These are phyloP conservation scores for Microbotryum lychnidis-dioicae DNA, from an alignment of 1,284 basidiomycete genomes.

Conservation along the genomic window DNA sequence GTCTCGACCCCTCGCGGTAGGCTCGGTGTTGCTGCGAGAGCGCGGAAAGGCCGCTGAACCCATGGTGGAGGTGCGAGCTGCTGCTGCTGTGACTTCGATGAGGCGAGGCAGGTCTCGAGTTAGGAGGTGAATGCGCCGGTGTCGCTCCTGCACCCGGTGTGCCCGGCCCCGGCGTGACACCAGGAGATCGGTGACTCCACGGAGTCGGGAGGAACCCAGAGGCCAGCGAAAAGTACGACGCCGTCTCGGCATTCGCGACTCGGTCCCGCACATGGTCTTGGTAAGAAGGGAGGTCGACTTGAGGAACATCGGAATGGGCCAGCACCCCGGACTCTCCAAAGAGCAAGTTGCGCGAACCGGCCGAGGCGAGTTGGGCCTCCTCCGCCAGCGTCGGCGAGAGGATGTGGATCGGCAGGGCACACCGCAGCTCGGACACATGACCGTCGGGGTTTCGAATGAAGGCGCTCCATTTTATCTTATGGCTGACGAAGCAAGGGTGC, in stretches of 20 bases:
- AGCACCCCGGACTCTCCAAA: slow-evolving; percentile 45
- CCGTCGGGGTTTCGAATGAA: slow-evolving; percentile 48
- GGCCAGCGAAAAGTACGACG: slow-evolving; percentile 35
- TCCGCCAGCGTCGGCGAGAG: slow-evolving; percentile 63
- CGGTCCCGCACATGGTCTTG: slow-evolving; percentile 78
- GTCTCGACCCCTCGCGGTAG: background rate
- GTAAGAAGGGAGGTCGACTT: slow-evolving; percentile 71
- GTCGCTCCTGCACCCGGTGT: background rate
- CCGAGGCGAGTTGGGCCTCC: slow-evolving; percentile 63
- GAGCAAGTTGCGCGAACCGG: slow-evolving; percentile 59
- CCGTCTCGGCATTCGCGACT: slow-evolving; percentile 67
- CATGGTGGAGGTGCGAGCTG: background rate
- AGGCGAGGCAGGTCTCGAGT: slow-evolving; percentile 39
- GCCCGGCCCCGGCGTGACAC: slow-evolving; percentile 18
- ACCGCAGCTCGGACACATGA: slow-evolving; percentile 72
- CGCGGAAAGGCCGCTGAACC: slow-evolving; percentile 14
- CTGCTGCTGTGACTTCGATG: slow-evolving; percentile 13
- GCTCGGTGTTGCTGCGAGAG: slow-evolving; percentile 2
- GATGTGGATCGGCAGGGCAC: slow-evolving; percentile 76
- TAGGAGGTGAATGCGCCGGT: slow-evolving; percentile 30
- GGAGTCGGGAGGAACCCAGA: slow-evolving; percentile 28
- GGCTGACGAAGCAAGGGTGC: slow-evolving; percentile 38
- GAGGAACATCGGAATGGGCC: slow-evolving; percentile 50
- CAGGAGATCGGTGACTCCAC: slow-evolving; percentile 25
- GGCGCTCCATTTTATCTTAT: slow-evolving; percentile 52